Evolutionary conservation across 2,329 filamentous ascomycete species (phyloP).

Genomic region (Juglanconis juglandina): DNA sequence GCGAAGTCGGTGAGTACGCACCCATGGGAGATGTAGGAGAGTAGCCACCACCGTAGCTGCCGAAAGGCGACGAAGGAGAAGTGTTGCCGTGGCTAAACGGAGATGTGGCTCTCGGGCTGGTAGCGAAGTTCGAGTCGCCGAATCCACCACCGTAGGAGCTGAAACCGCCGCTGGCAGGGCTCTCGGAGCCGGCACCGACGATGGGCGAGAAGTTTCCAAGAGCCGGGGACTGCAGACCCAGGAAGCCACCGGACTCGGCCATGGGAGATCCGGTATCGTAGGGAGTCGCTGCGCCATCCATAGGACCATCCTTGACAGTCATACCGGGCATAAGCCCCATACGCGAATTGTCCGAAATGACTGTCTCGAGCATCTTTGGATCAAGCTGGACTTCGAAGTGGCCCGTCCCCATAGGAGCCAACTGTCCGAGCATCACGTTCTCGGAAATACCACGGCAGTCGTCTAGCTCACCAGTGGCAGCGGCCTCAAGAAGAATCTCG

Average conservation of each 20-base stretch:
- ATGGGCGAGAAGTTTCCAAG: slow-evolving; percentile 73
- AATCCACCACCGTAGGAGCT: slow-evolving; percentile 28
- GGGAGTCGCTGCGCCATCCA: slow-evolving; percentile 85
- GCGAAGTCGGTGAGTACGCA: slow-evolving; percentile 76
- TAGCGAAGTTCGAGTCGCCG: slow-evolving; percentile 23
- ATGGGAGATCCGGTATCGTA: slow-evolving; percentile 87
- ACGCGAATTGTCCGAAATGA: slow-evolving; percentile 87
- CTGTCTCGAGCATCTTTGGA: slow-evolving; percentile 91
- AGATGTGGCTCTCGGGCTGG: slow-evolving; percentile 69
- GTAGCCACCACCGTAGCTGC: slow-evolving; percentile 56
- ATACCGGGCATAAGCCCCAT: slow-evolving; percentile 79
- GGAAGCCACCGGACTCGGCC: slow-evolving; percentile 61
- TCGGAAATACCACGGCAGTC: slow-evolving; percentile 98
- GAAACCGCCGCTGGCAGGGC: slow-evolving; percentile 50
- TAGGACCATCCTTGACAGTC: slow-evolving; percentile 69
- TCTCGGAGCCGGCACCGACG: slow-evolving; percentile 69
- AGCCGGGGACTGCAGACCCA: slow-evolving; percentile 61
- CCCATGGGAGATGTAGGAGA: slow-evolving; percentile 74
- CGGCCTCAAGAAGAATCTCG: slow-evolving; percentile 94
- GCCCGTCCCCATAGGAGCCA: slow-evolving; percentile 95
- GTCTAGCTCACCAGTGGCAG: slow-evolving; percentile 89
- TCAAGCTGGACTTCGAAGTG: slow-evolving; percentile 93
- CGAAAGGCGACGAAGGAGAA: slow-evolving; percentile 64
- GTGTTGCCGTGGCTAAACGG: slow-evolving; percentile 60
- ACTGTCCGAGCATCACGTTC: slow-evolving; percentile 96